These are phyloP conservation scores for Pseudocercospora eumusae DNA, from an alignment of 2,329 filamentous ascomycete species.

Conservation along the genomic window DNA sequence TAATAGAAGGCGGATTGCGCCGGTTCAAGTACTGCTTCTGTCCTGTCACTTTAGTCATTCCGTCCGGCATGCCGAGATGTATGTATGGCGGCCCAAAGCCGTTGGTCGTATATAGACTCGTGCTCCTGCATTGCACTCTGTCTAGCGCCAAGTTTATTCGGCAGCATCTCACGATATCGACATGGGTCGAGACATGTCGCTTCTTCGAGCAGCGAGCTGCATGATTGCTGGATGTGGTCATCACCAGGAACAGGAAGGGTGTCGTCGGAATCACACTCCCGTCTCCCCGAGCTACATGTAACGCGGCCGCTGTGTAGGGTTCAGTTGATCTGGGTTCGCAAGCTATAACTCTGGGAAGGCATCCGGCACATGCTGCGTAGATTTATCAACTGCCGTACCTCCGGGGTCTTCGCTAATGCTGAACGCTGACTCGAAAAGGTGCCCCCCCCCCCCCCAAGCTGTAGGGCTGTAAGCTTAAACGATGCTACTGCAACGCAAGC, in stretches of 20 bases:
- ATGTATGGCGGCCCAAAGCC: conserved; percentile 7
- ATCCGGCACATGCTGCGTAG: not conserved
- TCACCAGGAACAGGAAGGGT: not conserved
- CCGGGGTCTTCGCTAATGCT: conserved; percentile 5
- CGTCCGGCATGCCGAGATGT: conserved; percentile 10
- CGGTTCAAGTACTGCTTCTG: conserved; percentile 1
- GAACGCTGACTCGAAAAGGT: conserved; percentile 6
- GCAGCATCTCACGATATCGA: not conserved
- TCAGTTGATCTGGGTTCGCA: not conserved
- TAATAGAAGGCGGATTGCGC: not conserved
- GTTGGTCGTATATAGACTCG: not conserved
- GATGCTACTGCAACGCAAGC: conserved; percentile 2
- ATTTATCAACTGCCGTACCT: conserved; percentile 6
- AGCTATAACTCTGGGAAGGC: not conserved
- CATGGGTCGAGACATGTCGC: not conserved
- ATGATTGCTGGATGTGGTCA: not conserved
- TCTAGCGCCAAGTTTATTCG: conserved; percentile 5
- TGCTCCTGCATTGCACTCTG: conserved; percentile 2
- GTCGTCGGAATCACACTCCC: not conserved
- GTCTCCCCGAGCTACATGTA: not conserved
- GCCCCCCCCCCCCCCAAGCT: too few species aligned
- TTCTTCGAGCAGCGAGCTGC: too few species aligned
- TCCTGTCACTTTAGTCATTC: conserved; percentile 1
- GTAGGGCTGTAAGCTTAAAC: conserved; percentile 6
- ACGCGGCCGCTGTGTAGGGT: not conserved